Base-by-base conservation (phyloP, 768 basidiomycete genomes). In the Mycena rosella region DNA sequence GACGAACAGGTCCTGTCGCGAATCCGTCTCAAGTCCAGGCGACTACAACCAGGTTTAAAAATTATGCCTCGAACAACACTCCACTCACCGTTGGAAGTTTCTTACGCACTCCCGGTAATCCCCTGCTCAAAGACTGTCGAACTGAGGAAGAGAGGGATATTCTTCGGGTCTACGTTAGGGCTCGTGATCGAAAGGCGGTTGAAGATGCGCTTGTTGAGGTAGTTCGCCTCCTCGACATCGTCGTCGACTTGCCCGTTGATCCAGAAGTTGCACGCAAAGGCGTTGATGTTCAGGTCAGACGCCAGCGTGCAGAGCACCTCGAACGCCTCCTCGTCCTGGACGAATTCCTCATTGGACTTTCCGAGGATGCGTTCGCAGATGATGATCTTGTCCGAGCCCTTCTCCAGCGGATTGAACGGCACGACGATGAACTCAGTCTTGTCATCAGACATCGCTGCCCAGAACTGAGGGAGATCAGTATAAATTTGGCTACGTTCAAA, bases 241-340 rank as follows among this genome's bases (percentile, higher is more conserved):
- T 70, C 67, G 74, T 82, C 85, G 47, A 74, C 40, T 29, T 61
- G 56, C 30, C 78, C 81, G 45, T 78, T 70, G 48, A 78, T 63
- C 13, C 76, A 72, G 75, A 85, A 84, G 74, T 85, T 85, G 75
- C 78, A 79, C 1, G 79, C 78, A 57, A 85, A 86, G 4, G 79
- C 76, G 60, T 85, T 84, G 75, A 86, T 83, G 48, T 73, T 78
- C 57, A 85, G 75, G 67, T 85, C 85, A 8, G 80, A 79, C 4
- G 81, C 83, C 2, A 81, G 38, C 14, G 70, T 61, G 17, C 63
- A 36, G 44, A 81, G n/a, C 24, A 73, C 53, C 2, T 72, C 55
- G 67, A 70, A 57, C 6, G 78, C 74, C 14, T 71, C 60, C 30
- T 56, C 20, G 65, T 81, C 76, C 17, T 68, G 42, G 32, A 75